Evolutionary conservation across 1,139 yeast genomes (phyloP).

Genomic region (Sporopachydermia cereana): DNA sequence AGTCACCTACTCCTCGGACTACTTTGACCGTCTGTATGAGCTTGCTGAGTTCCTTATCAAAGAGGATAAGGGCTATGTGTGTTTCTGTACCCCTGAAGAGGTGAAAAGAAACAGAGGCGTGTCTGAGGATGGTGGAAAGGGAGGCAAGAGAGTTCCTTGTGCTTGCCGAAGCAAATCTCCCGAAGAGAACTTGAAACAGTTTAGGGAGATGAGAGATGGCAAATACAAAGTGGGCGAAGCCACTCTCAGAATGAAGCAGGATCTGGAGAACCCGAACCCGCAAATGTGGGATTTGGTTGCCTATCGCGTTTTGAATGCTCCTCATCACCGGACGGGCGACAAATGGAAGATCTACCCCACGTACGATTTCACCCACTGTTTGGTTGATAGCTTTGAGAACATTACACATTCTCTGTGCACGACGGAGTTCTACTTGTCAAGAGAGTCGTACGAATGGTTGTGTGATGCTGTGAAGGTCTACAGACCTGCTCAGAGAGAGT

Average conservation of each 20-base stretch:
- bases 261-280: conserved; percentile 81
- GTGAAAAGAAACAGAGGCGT: conserved; percentile 85
- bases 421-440: conserved; percentile 80
- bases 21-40: conserved; percentile 78
- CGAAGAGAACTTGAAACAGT: conserved; percentile 68
- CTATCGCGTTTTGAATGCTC: conserved; percentile 85
- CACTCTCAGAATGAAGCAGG: conserved; percentile 94
- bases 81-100: conserved; percentile 89
- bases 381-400: conserved; percentile 94
- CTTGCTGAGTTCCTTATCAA: conserved; percentile 73
- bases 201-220: conserved; percentile 88
- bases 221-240: conserved; percentile 83
- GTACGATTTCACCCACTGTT: conserved; percentile 96
- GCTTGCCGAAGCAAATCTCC: conserved; percentile 56
- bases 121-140: conserved; percentile 82
- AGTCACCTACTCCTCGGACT: conserved; percentile 91
- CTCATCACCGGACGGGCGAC: conserved; percentile 93
- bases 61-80: conserved; percentile 71
- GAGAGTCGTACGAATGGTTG: conserved; percentile 97
- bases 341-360: conserved; percentile 98
- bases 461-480: conserved; percentile 92
- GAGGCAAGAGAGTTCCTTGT: conserved; percentile 84
- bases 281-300: conserved; percentile 99
- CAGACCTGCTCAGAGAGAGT: conserved; percentile 98
- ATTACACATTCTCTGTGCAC: conserved; percentile 94